Conservation (phyloP, 306 rosid genomes). For the Rubus parviflorus region DNA sequence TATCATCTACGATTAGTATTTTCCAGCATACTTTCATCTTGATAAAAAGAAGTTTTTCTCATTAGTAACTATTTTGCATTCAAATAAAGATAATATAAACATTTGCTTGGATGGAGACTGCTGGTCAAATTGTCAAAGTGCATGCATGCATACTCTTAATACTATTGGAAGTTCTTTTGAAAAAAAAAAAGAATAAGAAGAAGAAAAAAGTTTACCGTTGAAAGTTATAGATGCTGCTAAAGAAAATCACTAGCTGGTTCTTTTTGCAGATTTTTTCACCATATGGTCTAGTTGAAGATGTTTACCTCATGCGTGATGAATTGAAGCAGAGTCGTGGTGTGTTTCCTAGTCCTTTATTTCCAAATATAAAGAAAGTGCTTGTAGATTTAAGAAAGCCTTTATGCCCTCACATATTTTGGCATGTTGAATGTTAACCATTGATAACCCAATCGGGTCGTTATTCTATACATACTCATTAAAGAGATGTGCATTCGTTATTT, state of each 20-base stretch:
- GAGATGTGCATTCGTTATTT: background rate
- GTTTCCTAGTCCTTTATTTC: constrained; percentile 32
- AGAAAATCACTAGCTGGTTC: constrained; percentile 29
- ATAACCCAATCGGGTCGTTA: background rate
- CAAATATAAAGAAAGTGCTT: background rate
- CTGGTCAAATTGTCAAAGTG: background rate
- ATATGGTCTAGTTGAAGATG: constrained; percentile 90
- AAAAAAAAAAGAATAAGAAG: background rate
- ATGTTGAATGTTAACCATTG: background rate
- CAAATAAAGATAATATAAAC: background rate
- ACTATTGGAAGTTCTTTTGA: background rate
- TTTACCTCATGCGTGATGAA: constrained; percentile 97
- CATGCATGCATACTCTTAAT: background rate
- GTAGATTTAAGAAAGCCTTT: background rate
- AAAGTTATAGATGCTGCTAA: background rate
- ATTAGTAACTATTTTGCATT: background rate
- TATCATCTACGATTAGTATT: constrained; percentile 13
- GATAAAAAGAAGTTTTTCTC: background rate
- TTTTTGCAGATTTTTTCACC: constrained; percentile 72
- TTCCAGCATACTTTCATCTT: constrained; percentile 11
- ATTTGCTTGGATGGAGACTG: background rate
- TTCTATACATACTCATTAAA: background rate
- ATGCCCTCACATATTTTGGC: background rate
- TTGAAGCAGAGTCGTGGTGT: constrained; percentile 89
- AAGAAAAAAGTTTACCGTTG: background rate